Base-by-base conservation (phyloP, 192 early-diverging fungal species). In the Coemansia sp. region DNA sequence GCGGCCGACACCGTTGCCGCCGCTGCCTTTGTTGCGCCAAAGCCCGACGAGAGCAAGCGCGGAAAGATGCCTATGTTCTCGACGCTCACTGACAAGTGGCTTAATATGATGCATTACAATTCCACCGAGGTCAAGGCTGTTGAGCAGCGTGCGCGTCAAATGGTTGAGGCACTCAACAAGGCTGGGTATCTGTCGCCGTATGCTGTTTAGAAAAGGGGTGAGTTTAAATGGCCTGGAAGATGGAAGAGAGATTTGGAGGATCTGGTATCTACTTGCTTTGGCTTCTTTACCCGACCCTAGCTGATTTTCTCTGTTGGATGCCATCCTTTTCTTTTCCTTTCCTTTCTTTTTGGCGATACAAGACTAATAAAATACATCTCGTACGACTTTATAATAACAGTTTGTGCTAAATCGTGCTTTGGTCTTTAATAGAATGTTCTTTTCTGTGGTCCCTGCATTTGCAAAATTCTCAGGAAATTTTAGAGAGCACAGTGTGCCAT, bases 101-200 rank as follows among this genome's bases (percentile, higher is more conserved):
- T 79, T 64, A 76, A 68, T 47, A 83, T 83, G 80, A 74, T 83
- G 72, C 37, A 52, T 38, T 45, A 64, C 3, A 69, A 71, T 45
- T 48, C 57, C 13, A 61, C 65, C 11, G 65, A 73, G 12, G 73
- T 79, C 63, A 68, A 59, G 62, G 58, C 65, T 10, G 40, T 68
- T 11, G 76, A 84, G 52, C 10, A 68, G 26, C 40, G 44, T 37
- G 76, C 76, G 5, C n/a, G 16, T 1, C 64, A 65, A 6, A 61
- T 79, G 61, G 61, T 79, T 47, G 67, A 76, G 11, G 70, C 59
- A 3, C 67, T 84, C 12, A 84, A 84, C 40, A 63, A 23, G 32
- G 69, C 66, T 9, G 69, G 65, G 48, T 83, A 83, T 1, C 69
- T 83, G 19, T 83, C 81, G 3, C 74, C 79, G n/a, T 81, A 81